Evolutionary conservation across 495 filamentous ascomycete species (phyloP), one percentile per base, ranked within the genome.

Genomic region (Ramalina intermedia): DNA sequence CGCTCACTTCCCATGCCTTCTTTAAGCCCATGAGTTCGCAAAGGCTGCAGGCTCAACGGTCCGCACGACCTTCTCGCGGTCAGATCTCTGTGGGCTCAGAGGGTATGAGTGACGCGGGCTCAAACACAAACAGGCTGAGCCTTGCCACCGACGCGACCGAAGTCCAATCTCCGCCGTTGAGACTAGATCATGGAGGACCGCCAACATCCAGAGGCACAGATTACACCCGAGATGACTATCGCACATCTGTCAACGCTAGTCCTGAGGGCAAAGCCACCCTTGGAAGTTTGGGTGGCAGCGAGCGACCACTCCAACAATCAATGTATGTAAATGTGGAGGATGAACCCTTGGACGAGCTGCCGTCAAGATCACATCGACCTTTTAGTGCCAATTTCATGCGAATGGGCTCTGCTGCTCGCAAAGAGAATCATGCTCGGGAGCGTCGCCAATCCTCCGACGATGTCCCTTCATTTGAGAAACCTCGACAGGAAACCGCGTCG

Each of bases 1-100:
- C 83, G 1, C 67, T 98, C 26, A 80, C 87, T 7, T 87, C 87
- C 13, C 82, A 89, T 54, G 90, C 83, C 17, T 96, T 98, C 64
- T 95, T 95, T 57, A 81, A 82, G 8, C 91, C 91, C 16, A 94
- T 98, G 91, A 96, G 88, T 66, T 93, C 87, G 20, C 89, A 96
- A 63, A 79, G 85, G 60, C 70, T 96, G 43, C 91, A 98, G 64
- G 89, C 87, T 45, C 93, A 96, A 61, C 72, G 91, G 59, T 80
- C 79, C 41, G 70, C 73, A 23, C 68, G 75, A 12, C 75, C 75
- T 14, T 52, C 60, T 53, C 71, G 60, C 47, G 70, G 60, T 40
- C 64, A 61, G 36, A 61, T 62, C 8, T 59, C 66, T 8, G 61
- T 66, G 9, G 67, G 63, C 33, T 66, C 70, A 18, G 69, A 68